A percentile compares a stretch with the other conserved stretches of the same genome.
Evolutionary conservation across 345 rosid species (phyloP).

Genomic region (Gossypium turneri): DNA sequence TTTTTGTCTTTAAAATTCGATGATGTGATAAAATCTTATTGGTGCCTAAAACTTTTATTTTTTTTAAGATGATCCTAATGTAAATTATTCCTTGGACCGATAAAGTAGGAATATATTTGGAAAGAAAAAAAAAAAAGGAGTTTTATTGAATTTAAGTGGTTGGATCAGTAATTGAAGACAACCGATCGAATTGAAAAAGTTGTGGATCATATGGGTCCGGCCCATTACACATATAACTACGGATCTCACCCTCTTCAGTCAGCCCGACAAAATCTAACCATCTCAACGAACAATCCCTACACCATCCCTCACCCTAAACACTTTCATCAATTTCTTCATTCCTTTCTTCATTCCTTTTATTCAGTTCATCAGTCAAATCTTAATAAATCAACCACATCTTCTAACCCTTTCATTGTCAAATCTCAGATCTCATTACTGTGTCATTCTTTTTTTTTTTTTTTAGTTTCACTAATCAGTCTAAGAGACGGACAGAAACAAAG

Average conservation of each 20-base stretch:
- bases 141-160: no score
- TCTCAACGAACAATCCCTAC: not conserved
- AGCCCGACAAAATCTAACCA: constrained; percentile 5
- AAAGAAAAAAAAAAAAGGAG: no score
- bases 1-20: no score
- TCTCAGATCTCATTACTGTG: not conserved
- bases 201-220: no score
- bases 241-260: not conserved
- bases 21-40: rapidly evolving
- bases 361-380: not conserved
- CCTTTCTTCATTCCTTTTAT: not conserved
- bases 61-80: no score
- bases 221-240: not conserved
- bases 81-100: no score
- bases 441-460: not conserved
- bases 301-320: not conserved
- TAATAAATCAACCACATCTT: not conserved
- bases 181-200: no score
- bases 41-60: no score
- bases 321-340: not conserved
- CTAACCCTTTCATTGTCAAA: not conserved
- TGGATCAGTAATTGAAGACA: no score
- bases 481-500: not conserved
- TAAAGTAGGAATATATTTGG: no score
- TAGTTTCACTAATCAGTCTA: not conserved